phyloP scores from a whole-genome alignment of 352 stramenopile species.

The Salisapilia sapeloensis region DNA sequence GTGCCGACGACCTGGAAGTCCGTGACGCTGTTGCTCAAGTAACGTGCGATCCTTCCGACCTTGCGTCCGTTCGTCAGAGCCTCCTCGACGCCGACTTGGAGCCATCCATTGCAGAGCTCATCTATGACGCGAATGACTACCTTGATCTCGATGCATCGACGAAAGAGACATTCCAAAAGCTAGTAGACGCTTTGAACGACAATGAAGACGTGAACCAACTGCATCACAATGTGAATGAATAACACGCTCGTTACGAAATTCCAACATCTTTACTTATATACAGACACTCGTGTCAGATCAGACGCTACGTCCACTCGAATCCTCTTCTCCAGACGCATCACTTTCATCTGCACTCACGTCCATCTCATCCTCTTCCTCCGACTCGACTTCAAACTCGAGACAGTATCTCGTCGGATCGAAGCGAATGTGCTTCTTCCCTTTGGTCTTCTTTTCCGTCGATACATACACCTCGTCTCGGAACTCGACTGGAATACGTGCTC shows the following conservation, averaged over 20 bases:
- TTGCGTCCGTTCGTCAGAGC: slow-evolving; percentile 33
- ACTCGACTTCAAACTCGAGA: slow-evolving; percentile 44
- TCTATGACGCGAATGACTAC: slow-evolving; percentile 71
- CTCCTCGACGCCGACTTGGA: slow-evolving; percentile 38
- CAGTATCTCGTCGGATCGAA: slow-evolving; percentile 23
- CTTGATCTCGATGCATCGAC: slow-evolving; percentile 32
- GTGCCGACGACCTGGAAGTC: slow-evolving; percentile 50
- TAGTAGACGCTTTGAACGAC: slow-evolving; percentile 54
- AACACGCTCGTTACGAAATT: slow-evolving; percentile 9
- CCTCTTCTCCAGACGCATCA: slow-evolving; percentile 1
- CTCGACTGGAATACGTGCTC: slow-evolving; percentile 32
- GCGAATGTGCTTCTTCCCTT: slow-evolving; percentile 18
- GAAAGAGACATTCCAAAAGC: slow-evolving; percentile 49
- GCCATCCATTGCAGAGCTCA: slow-evolving; percentile 53
- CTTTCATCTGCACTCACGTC: slow-evolving; percentile 1
- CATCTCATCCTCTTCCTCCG: slow-evolving; percentile 22
- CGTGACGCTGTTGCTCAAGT: slow-evolving; percentile 47
- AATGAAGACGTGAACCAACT: slow-evolving; percentile 72
- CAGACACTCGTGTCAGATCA: slow-evolving; percentile 1
- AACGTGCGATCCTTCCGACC: slow-evolving; percentile 44
- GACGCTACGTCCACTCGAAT: slow-evolving; percentile 7
- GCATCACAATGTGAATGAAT: slow-evolving; percentile 73
- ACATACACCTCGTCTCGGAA: slow-evolving; percentile 25
- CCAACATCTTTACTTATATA: slow-evolving; percentile 16
- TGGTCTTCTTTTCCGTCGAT: slow-evolving; percentile 9